Evolutionary conservation across 768 basidiomycete species (phyloP).

Genomic region (Boletus reticulatus): DNA sequence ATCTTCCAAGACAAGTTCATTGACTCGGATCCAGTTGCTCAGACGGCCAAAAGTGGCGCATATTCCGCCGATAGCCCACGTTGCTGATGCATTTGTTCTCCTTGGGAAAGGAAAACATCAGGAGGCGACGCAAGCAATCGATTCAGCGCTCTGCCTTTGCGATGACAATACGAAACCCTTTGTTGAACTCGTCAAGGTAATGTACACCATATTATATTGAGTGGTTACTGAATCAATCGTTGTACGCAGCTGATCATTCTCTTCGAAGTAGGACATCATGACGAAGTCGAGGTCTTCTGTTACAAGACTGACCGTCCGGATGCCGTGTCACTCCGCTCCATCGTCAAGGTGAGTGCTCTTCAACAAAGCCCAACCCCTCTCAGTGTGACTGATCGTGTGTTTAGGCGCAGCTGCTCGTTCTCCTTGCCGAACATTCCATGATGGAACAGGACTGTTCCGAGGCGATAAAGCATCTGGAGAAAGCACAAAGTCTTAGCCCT

Average conservation of each 20-base stretch:
- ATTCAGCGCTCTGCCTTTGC: background rate
- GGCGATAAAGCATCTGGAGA: background rate
- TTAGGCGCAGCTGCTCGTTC: slow-evolving; percentile 2
- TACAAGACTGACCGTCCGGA: background rate
- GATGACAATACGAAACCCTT: background rate
- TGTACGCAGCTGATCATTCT: background rate
- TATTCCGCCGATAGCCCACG: background rate
- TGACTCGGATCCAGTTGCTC: background rate
- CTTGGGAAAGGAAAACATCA: background rate
- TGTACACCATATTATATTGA: background rate
- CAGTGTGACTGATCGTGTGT: background rate
- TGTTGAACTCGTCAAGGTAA: slow-evolving; percentile 4
- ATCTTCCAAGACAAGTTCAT: background rate
- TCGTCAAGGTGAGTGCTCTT: background rate
- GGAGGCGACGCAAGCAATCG: background rate
- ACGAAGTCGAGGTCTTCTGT: background rate
- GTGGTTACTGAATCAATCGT: background rate
- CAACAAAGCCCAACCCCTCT: too few species aligned
- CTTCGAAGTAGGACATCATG: background rate
- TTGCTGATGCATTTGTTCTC: slow-evolving; percentile 1
- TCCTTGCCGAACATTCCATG: background rate
- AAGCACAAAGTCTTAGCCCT: background rate
- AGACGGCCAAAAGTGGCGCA: background rate
- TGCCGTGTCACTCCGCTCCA: background rate
- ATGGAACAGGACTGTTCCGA: background rate